Base-by-base conservation (phyloP, 1,284 basidiomycete genomes). In the Moniliella sp. region DNA sequence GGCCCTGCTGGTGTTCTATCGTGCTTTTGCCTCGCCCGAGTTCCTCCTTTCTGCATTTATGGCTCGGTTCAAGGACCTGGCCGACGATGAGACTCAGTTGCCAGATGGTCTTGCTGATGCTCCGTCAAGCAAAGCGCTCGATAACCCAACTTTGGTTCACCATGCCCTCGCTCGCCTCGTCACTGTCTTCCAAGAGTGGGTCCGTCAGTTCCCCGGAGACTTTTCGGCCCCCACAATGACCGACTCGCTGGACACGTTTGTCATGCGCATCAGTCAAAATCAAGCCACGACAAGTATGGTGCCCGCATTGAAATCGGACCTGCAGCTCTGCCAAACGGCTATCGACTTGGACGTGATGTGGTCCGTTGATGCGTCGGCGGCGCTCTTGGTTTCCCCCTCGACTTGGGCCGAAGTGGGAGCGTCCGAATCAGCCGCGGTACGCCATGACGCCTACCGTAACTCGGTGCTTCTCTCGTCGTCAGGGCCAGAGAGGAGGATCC, bases 1-100 rank as follows among this genome's bases (percentile, higher is more conserved):
- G n/a, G n/a, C 47, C 38, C 50, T 54, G 26, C 47, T 54, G 50
- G 43, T 49, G 27, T 54, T 54, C 35, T 54, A 38, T 36, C 42
- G 50, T 14, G 50, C 46, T 3, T 54, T 54, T 29, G 46, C 46
- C 3, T 39, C 39, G 13, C 50, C 50, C 2, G 37, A 45, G 28
- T 46, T 51, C 15, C 33, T 54, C 28, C 39, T 54, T 2, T 15
- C 30, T 13, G 46, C 51, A 33, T 36, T 51, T 26, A 37, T 46
- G 17, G 26, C 36, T 5, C 43, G 50, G n/a, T 51, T 51, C 32
- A 47, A 49, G 11, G 36, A 36, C 16, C 39, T 54, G 9, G 42
- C 46, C 2, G n/a, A n/a, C n/a, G n/a, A n/a, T n/a, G n/a, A n/a
- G n/a, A 39, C 39, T 49, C 33, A 42, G 50, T 1, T 54, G 42